Evolutionary conservation across 106 monocot species (phyloP), one percentile per base, ranked within the genome.

Genomic region (Apostasia ramifera): DNA sequence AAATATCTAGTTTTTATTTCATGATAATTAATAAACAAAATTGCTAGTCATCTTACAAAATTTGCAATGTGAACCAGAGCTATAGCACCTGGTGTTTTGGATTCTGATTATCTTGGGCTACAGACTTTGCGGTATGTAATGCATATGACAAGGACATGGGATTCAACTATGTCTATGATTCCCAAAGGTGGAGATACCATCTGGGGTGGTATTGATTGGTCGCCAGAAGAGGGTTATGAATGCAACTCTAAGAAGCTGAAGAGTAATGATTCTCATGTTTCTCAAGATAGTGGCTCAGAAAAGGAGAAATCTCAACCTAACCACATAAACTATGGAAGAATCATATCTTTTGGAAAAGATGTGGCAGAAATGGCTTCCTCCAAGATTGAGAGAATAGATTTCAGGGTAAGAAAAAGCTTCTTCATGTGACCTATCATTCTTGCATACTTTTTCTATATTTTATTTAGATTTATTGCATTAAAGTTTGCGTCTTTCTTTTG

Each of bases 131-230:
- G 83, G 6, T 87, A 99, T 77, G 76, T 84, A 38, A 99, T 99
- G 93, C 85, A 90, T 38, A 99, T 99, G 93, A 99, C 83, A 53
- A 90, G 98, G 40, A 99, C 98, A 41, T 99, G 98, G 98, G 98
- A 99, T 80, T 84, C 98, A 74, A 93, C 93, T 9, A 93, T 99
- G 90, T 99, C 98, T 40, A 93, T 99, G 98, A 82, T 99, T 77
- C 93, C 93, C 37, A 99, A 93, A 85, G 98, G 98, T 55, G 98
- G 98, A 43, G 90, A 93, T 47, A 93, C 98, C 10, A 99, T 99
- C 47, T 99, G 98, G 98, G 98, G 98, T 79, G 81, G 81, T 71
- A 40, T 93, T 47, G 93, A 99, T 68, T 93, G 85, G 90, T 77
- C 93, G 43, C 93, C 98, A 39, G 98, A 99, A 84, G 93, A 93